Base-by-base conservation (phyloP, 2,329 filamentous ascomycete genomes). In the Exophiala viscosa region DNA sequence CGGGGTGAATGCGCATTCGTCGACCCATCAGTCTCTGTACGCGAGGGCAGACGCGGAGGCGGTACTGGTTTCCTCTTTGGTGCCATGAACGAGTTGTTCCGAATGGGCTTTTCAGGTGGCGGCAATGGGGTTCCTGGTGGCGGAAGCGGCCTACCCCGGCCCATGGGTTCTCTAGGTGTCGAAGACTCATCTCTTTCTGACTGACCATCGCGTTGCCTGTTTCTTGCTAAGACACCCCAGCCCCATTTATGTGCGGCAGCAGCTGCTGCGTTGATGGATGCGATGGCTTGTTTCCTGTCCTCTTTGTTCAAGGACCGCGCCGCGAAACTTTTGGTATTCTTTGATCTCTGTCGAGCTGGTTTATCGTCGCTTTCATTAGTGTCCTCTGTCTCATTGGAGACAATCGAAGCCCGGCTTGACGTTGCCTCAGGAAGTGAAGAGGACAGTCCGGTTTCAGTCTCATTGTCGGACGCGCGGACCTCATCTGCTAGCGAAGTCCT, bases 111-210 rank as follows among this genome's bases (percentile, higher is more conserved):
- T 33, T 84, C 81, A 1, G 85, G 86, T 38, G 76, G 81, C 1
- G 90, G 90, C 1, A 95, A 76, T 3, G 90, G 90, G 40, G 80
- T 84, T 2, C 90, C 90, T 2, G 87, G 88, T 7, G 90, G 89
- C 42, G 89, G 90, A 14, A 95, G 74, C 1, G 90, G 90, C 61
- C 87, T 85, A 0, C 90, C 90, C 35, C 90, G 81, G 1, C 90
- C 90, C 74, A 95, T 90, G 1, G 90, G 90, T 62, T 88, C 81
- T 59, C 71, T 80, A 60, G 70, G 82, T 36, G 65, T 61, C 43
- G 67, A 66, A 3, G 66, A 67, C 20, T 76, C 75, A 11, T 68
- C 69, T 10, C 73, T 70, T 2, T 66, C 66, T 32, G 63, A 56
- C n/a, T 75, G 69, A 28, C 61, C 64, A 60, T 70, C 54, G 11